Conservation (phyloP, 2,329 filamentous ascomycete genomes). For the Fusarium newnesense region DNA sequence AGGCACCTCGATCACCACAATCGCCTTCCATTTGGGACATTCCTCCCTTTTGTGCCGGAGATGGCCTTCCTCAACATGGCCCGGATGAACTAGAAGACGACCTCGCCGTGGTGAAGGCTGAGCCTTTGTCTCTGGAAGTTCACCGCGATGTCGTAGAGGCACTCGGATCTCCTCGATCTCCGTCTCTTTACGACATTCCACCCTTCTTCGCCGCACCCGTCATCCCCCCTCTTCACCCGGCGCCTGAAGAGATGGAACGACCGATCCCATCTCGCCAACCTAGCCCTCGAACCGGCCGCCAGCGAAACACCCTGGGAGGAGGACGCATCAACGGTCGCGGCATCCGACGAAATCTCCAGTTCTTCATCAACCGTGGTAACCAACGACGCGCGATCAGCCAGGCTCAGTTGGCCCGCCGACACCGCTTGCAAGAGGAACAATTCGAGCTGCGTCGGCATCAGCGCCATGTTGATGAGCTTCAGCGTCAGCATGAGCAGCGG, state of each 20-base stretch:
- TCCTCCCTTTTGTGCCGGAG: too few relatives aligned
- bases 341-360: not conserved
- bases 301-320: not conserved
- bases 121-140: not conserved
- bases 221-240: fast-evolving
- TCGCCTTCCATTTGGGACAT: too few relatives aligned
- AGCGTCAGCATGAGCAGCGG: not conserved
- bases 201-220: not conserved
- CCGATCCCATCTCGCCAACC: too few relatives aligned
- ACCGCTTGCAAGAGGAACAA: not conserved
- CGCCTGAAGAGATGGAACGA: not conserved
- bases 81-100: too few relatives aligned
- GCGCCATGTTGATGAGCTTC: fast-evolving
- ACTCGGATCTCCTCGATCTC: not conserved
- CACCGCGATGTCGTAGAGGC: fast-evolving
- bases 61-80: too few relatives aligned
- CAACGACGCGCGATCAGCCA: not conserved
- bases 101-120: too few relatives aligned
- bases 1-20: too few relatives aligned
- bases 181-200: not conserved
- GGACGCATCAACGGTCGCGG: fast-evolving
- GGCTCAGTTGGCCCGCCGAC: not conserved
- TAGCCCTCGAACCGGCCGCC: not conserved
- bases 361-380: not conserved
- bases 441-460: not conserved